Evolutionary conservation across 2,329 filamentous ascomycete genomes (phyloP).

Genomic region (Macrophomina phaseolina): DNA sequence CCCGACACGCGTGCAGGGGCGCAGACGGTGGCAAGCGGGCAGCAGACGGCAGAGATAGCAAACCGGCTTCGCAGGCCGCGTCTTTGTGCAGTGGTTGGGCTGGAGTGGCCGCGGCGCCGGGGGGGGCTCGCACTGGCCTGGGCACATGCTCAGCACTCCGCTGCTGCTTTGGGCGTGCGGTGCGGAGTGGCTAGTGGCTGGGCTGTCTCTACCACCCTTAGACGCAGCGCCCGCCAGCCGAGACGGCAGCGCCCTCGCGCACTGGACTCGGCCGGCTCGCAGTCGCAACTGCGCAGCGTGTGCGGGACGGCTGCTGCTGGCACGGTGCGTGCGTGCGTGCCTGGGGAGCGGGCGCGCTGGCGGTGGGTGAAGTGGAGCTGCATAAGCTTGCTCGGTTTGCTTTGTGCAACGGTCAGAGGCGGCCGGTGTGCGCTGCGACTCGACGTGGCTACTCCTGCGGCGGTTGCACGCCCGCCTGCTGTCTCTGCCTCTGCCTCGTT

Average conservation of each 20-base stretch:
- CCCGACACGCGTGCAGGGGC: slow-evolving; percentile 13
- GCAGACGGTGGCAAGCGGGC: neutral
- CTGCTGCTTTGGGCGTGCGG: slow-evolving; percentile 12
- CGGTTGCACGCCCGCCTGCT: neutral
- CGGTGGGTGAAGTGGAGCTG: slow-evolving; percentile 6
- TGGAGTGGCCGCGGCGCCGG: neutral
- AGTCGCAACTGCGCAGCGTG: neutral
- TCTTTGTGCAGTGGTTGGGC: slow-evolving; percentile 3
- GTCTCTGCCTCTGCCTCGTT: neutral
- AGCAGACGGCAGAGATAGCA: slow-evolving; percentile 8
- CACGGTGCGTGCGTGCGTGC: slow-evolving; percentile 4
- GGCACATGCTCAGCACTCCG: neutral
- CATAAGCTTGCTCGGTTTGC: slow-evolving; percentile 7
- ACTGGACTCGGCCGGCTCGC: slow-evolving; percentile 1
- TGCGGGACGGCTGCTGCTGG: neutral
- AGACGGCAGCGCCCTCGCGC: neutral
- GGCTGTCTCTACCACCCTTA: neutral
- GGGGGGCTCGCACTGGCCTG: neutral
- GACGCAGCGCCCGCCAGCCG: neutral
- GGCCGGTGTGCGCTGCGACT: neutral
- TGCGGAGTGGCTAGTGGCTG: slow-evolving; percentile 22
- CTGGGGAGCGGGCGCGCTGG: slow-evolving; percentile 12
- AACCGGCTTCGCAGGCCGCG: neutral
- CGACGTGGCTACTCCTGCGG: too few relatives aligned
- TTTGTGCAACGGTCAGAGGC: slow-evolving; percentile 4